These are phyloP conservation scores for Venturiaceae sp. DNA, from an alignment of 2,329 filamentous ascomycete genomes.

Conservation along the genomic window DNA sequence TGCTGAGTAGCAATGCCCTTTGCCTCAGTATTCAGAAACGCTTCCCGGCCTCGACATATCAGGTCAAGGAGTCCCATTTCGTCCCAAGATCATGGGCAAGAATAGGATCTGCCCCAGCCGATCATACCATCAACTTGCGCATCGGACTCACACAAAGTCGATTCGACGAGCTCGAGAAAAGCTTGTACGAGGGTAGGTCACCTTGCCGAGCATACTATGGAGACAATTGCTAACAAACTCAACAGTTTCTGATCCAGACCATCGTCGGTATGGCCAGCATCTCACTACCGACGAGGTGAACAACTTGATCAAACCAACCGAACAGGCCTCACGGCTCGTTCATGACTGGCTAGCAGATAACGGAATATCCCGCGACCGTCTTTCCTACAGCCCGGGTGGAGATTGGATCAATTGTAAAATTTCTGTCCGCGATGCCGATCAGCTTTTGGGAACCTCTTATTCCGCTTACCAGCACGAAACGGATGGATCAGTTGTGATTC, in stretches of 20 bases:
- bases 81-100: constrained; percentile 43
- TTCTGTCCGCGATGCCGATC: constrained; percentile 41
- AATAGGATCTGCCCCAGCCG: constrained; percentile 35
- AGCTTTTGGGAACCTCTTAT: constrained; percentile 40
- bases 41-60: constrained; percentile 23
- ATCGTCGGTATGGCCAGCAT: constrained; percentile 51
- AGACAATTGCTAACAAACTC: neutral
- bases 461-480: constrained; percentile 43
- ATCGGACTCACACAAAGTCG: constrained; percentile 50
- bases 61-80: constrained; percentile 46
- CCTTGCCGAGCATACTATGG: neutral
- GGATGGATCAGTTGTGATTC: constrained; percentile 42
- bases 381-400: constrained; percentile 41
- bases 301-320: constrained; percentile 42
- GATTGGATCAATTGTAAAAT: constrained; percentile 48
- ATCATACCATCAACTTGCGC: constrained; percentile 42
- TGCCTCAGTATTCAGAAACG: neutral
- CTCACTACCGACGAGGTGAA: constrained; percentile 51
- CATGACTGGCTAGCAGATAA: constrained; percentile 49
- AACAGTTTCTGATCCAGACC: constrained; percentile 47
- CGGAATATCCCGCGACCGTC: constrained; percentile 32
- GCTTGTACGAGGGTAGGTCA: constrained; percentile 39
- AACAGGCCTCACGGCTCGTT: constrained; percentile 42
- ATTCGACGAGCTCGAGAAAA: constrained; percentile 45
- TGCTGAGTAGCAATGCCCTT: neutral